Evolutionary conservation across 2,329 filamentous ascomycete genomes (phyloP), one percentile per base, ranked within the genome.

Genomic region (Alternaria triticina): DNA sequence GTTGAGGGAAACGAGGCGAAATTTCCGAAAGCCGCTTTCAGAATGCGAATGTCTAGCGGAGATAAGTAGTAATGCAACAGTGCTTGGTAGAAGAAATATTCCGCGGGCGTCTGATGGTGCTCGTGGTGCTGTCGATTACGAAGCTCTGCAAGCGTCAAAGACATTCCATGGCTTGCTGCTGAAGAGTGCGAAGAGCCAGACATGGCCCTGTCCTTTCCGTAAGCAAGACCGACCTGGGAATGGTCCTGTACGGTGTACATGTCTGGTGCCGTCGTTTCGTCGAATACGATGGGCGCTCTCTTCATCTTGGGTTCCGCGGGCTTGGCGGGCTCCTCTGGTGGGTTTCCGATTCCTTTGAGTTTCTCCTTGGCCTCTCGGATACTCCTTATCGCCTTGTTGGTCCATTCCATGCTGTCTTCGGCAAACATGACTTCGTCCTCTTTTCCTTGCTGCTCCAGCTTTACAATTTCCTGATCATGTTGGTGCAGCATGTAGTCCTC

Each of bases 351-450:
- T 0, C 88, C 89, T 57, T 84, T 84, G 2, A 92, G 75, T 76
- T 90, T 94, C 66, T 96, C 91, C 79, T 93, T 96, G 0, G 91
- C 88, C 17, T 92, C 88, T 6, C 85, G 86, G 52, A 98, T 90
- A 28, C 89, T 86, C 57, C 87, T 86, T 61, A 97, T 88, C 4
- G 96, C 96, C 78, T 92, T 95, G 70, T 90, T 89, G 2, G 92
- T 93, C 94, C 94, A 98, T 70, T 95, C 93, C 28, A 77, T 71
- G n/a, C 90, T 91, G 66, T 97, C 94, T 73, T 97, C 93, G 7
- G 89, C 94, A 80, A 97, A 99, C 79, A 97, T 87, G 33, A 96
- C 83, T 80, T 97, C 93, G 75, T 99, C 96, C 78, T 97, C 93
- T 68, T 90, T 89, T 73, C 93, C 93, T 81, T 97, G 93, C 65